Base-by-base conservation (phyloP, 148 eudicot species). In the Cornus florida region DNA sequence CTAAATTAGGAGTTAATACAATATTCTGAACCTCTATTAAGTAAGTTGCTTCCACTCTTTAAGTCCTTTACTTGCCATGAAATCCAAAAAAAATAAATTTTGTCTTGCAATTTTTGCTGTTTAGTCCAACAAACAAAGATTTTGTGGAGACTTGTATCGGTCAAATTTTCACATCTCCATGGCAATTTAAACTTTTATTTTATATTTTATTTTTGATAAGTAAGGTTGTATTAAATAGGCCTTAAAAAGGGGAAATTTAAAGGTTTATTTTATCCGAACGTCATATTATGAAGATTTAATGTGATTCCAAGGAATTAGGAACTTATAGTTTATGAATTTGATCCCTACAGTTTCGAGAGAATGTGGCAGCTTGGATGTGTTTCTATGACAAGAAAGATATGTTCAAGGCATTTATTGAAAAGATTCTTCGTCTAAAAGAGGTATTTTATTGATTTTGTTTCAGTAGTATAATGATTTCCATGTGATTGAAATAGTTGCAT, bases 351-450 rank as follows among this genome's bases (percentile, higher is more conserved):
- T 95, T 95, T 83, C 90, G 99, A 57, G 99, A 95, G 79, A 95
- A 93, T 82, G 96, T 95, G 69, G 97, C 99, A 57, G 99, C 97
- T 69, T 95, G 99, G 99, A 88, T 89, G 71, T 92, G 99, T 79
- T 95, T 95, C 84, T 87, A 92, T 82, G 90, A 95, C 35, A 88
- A 86, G 75, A 91, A 91, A 82, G 97, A 89, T 83, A 76, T 85
- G 82, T 93, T 95, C 78, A 89, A 87, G 81, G 88, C 92, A 68
- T 95, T 95, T 69, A 84, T 95, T 76, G 97, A 92, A 82, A 90
- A 89, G 76, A 97, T 95, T 82, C 84, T 95, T 73, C 90, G 87
- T 78, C 90, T 95, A 72, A 95, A 92, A 84, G 95, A 93, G 93
- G 97, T 94, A 84, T 76, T 72, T 76, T 62, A 1, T 53, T 38